Base-by-base conservation (phyloP, 176 grass and related monocot species). In the Poa annua region DNA sequence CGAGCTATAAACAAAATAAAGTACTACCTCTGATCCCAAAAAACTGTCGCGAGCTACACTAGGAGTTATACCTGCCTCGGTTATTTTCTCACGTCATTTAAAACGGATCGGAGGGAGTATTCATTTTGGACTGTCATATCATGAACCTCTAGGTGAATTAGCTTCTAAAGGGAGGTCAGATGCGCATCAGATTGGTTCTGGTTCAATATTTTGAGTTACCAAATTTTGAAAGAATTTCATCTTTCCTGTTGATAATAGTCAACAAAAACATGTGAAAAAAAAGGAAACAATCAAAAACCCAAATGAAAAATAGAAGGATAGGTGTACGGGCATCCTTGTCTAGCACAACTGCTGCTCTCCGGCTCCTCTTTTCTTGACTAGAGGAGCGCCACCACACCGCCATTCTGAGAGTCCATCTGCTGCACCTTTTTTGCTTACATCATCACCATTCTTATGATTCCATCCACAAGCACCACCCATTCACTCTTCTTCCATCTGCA, bases 91-190 rank as follows among this genome's bases (percentile, higher is more conserved):
- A n/a, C n/a, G n/a, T n/a, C n/a, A n/a, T n/a, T n/a, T n/a, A n/a
- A n/a, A n/a, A n/a, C n/a, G n/a, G n/a, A n/a, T n/a, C n/a, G n/a
- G n/a, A n/a, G n/a, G n/a, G n/a, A n/a, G n/a, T 66, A 47, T 39
- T 47, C 57, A 22, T 25, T 34, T 49, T 32, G 20, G 29, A 67
- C 29, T 15, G 25, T 36, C 12, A 13, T n/a, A 11, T 80, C 44
- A 51, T 51, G 77, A 80, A 66, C 77, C 3, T 21, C 61, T n/a
- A 36, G 39, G 68, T 71, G 39, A 71, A 47, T 25, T 71, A 71
- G 8, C 12, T 71, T 45, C 11, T 4, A 47, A 71, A 47, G 15
- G 19, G 21, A 71, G 39, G 68, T 45, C n/a, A 63, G n/a, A 25
- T 24, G 22, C 6, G 12, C n/a, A 13, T 71, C 39, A 71, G 68